Base-by-base conservation (phyloP, 1,139 yeast species). In the Protomyces lactucae-debilis region DNA sequence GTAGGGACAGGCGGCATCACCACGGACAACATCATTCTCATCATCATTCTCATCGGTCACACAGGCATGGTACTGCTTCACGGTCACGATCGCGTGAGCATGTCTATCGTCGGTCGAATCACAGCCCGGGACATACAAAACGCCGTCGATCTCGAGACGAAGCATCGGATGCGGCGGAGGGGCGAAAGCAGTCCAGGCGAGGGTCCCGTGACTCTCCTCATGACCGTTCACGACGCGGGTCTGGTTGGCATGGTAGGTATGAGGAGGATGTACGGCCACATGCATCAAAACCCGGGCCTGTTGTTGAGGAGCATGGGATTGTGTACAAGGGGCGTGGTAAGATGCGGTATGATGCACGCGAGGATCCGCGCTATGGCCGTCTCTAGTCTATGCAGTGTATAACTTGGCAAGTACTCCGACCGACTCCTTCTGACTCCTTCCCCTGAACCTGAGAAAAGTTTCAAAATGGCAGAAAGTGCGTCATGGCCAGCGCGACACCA, bases 251-350 rank as follows among this genome's bases (percentile, higher is more conserved):
- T 9, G 43, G 43, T 12, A 9, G 48, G 14, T 16, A 43, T 10
- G 21, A n/a, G 14, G 23, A 12, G 21, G 48, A 43, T 18, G 12
- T 18, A 6, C 48, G 48, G 48, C 43, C 43, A n/a, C 43, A n/a
- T 9, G 14, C 43, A n/a, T n/a, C 43, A 14, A n/a, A 12, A 37
- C 43, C 43, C 6, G 16, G 16, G 43, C 48, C 23, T n/a, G 25
- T n/a, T 43, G 25, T 3, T 8, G 55, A 21, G 3, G 28, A 52
- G 25, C 57, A 23, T 14, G 63, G 54, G 14, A 35, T 59, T 28
- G 37, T 40, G 16, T 59, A 59, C 57, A 59, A 59, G 18, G 63
- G 63, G 21, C 56, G 63, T 8, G 63, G 63, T 3, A 52, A 52
- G 53, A 59, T 59, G 63, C 16, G 53, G 10, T 59, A 59, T 43